Evolutionary conservation across 2,329 filamentous ascomycete species (phyloP), one percentile per base, ranked within the genome.

Genomic region (Xylogone sp.): DNA sequence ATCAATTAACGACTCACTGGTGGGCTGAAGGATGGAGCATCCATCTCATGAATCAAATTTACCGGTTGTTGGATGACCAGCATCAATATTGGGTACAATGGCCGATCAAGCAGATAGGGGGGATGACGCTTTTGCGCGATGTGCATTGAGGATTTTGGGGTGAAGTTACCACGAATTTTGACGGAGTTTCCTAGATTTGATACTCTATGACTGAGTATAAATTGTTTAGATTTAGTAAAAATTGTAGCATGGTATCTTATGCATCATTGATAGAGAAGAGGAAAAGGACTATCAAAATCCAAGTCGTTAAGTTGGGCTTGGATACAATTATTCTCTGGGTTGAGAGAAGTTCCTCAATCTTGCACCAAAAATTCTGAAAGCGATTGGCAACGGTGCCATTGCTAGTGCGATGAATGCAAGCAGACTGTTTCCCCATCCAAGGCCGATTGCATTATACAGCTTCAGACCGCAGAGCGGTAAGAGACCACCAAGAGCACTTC

Each of bases 401-500:
- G 66, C 71, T 1, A 79, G 42, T 3, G 73, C 69, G 39, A 80
- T 66, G 53, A 78, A 77, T 0, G 74, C 77, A 18, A 79, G 57
- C 46, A 80, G 54, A 3, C 69, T 71, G 50, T 71, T 75, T 0
- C 75, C 75, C 75, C 75, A 78, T 1, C 71, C 71, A 34, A 69
- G 56, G 1, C 71, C 73, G 10, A 73, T 57, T 9, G 42, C 57
- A 0, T 49, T 57, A 54, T 77, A 79, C 63, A 80, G 63, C n/a
- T 55, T 53, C 6, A 73, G 71, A 1, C 72, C 75, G 46, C 78
- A 78, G 1, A 81, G 65, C 3, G 77, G 77, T 48, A 79, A 71
- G 2, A 71, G 70, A 31, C 77, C 76, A 5, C 74, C 75, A 2
- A 73, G 73, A 16, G 79, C 58, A 39, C 68, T 74, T 4, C 74